Conservation (phyloP, 2,329 filamentous ascomycete genomes). For the Aaosphaeria pasadenensis region DNA sequence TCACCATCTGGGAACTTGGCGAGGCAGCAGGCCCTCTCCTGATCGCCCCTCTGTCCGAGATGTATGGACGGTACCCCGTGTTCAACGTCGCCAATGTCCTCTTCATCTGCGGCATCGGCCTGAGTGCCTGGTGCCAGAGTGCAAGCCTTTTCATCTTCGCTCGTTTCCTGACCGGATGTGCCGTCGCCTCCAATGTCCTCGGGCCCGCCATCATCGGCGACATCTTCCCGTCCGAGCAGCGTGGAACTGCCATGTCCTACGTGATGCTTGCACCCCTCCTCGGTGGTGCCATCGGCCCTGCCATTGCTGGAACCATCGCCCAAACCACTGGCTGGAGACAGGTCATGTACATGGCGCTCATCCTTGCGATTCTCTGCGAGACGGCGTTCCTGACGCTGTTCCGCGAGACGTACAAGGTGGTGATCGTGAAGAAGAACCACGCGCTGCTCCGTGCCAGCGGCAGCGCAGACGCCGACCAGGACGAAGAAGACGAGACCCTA, state of each 20-base stretch:
- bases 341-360: conserved; percentile 51
- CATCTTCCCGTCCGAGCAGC: conserved; percentile 56
- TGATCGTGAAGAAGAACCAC: conserved; percentile 44
- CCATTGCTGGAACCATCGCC: conserved; percentile 54
- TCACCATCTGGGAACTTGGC: conserved; percentile 36
- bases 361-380: conserved; percentile 50
- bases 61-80: conserved; percentile 30
- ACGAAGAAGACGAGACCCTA: conserved; percentile 3
- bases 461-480: conserved; percentile 4
- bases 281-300: conserved; percentile 57
- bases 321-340: conserved; percentile 55
- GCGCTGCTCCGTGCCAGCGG: conserved; percentile 7
- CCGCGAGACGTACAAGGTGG: conserved; percentile 60
- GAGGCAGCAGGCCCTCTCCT: conserved; percentile 34
- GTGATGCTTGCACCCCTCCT: conserved; percentile 57
- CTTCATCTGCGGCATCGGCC: conserved; percentile 43
- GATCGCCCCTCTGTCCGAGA: conserved; percentile 33
- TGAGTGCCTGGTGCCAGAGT: conserved; percentile 39
- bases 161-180: conserved; percentile 43
- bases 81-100: conserved; percentile 39
- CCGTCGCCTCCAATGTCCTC: conserved; percentile 53
- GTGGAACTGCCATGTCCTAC: conserved; percentile 58
- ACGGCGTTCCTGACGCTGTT: conserved; percentile 52
- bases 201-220: conserved; percentile 64
- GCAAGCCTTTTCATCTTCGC: conserved; percentile 40